phyloP scores from a whole-genome alignment of 2,329 filamentous ascomycete genomes.

The Akanthomyces lecanii region DNA sequence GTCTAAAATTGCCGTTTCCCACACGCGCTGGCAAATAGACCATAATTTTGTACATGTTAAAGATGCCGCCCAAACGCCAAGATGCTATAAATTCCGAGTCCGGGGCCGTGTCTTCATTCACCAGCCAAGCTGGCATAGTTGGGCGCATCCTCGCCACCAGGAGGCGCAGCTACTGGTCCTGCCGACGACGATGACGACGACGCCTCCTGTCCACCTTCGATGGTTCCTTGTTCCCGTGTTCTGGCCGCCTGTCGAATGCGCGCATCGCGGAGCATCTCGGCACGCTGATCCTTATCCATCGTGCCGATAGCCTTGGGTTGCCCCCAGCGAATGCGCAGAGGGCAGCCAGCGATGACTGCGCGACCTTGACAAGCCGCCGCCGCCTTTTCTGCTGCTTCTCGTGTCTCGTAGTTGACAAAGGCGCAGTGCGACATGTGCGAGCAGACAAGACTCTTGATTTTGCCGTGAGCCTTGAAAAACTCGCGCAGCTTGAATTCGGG shows the following conservation, averaged over 20 bases:
- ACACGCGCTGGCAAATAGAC: not conserved
- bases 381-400: conserved; percentile 80
- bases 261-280: conserved; percentile 75
- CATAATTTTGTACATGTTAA: conserved; percentile 18
- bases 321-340: conserved; percentile 86
- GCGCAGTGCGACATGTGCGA: conserved; percentile 97
- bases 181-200: conserved; percentile 16
- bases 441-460: conserved; percentile 88
- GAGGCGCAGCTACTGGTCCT: conserved; percentile 65
- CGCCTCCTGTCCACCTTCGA: conserved; percentile 30
- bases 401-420: conserved; percentile 88
- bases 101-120: conserved; percentile 50
- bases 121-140: conserved; percentile 83
- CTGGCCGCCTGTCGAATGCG: conserved; percentile 38
- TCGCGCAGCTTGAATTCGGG: conserved; percentile 87
- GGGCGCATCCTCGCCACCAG: conserved; percentile 66
- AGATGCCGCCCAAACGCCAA: conserved; percentile 27
- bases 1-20: not conserved
- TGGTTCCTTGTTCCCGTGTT: conserved; percentile 27
- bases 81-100: conserved; percentile 23
- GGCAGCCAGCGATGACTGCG: conserved; percentile 86
- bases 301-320: conserved; percentile 87
- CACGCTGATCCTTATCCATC: conserved; percentile 81
- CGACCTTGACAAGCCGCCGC: conserved; percentile 81
- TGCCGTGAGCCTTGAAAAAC: conserved; percentile 84